phyloP scores from a whole-genome alignment of 495 filamentous ascomycete species.

The Penicillium manginii region DNA sequence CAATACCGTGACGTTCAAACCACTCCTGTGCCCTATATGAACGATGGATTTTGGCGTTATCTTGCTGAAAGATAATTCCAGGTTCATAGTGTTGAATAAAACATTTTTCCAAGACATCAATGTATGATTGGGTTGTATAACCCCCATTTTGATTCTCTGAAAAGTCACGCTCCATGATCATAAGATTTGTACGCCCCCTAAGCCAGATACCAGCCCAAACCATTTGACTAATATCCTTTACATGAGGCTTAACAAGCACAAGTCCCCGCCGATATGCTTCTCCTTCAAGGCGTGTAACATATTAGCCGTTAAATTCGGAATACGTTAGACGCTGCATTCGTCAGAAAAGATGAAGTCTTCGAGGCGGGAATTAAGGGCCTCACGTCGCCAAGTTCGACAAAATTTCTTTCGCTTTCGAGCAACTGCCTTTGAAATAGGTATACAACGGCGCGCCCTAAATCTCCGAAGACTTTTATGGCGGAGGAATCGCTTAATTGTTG shows the following conservation, averaged over 20 bases:
- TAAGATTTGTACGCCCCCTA: background rate
- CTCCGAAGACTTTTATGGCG: no score
- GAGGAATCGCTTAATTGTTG: no score
- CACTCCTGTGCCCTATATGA: background rate
- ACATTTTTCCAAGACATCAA: background rate
- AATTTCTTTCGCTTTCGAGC: no score
- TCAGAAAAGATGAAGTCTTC: no score
- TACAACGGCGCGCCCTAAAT: no score
- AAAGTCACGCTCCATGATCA: constrained; percentile 6
- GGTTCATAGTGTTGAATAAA: background rate
- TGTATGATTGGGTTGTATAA: background rate
- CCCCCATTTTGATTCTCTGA: background rate
- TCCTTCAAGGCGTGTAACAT: no score
- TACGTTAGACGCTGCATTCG: no score
- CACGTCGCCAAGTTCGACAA: no score
- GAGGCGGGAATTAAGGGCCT: no score
- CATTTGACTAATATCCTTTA: constrained; percentile 8
- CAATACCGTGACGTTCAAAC: constrained; percentile 3
- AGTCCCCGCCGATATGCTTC: no score
- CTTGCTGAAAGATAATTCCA: constrained; percentile 1
- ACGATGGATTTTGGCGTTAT: constrained; percentile 3
- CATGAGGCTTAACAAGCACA: background rate
- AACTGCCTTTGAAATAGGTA: no score
- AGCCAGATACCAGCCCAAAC: background rate
- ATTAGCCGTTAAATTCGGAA: no score